phyloP scores from a whole-genome alignment of 2,329 filamentous ascomycete species.

The Fusarium vanettenii region DNA sequence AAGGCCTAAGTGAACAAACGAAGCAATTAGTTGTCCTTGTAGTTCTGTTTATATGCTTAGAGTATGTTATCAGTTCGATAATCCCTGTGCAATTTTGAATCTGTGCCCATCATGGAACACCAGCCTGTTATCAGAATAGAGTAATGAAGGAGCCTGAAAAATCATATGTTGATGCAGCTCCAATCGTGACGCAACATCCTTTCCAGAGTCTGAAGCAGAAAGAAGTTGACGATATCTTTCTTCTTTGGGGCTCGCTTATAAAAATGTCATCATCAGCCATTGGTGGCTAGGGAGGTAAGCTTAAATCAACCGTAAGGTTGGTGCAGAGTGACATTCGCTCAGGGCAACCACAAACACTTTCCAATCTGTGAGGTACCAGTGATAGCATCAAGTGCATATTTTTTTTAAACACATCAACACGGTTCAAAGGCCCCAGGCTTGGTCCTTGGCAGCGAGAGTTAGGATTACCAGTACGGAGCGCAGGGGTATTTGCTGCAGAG shows the following conservation, averaged over 20 bases:
- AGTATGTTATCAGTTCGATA: neutral
- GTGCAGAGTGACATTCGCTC: neutral
- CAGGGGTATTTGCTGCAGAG: neutral
- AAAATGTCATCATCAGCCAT: neutral
- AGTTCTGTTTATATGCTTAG: neutral
- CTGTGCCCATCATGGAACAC: neutral
- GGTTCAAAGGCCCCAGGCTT: neutral
- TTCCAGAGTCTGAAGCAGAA: neutral
- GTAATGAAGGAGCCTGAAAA: neutral
- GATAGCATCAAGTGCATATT: neutral
- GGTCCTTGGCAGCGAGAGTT: neutral
- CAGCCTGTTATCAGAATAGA: neutral
- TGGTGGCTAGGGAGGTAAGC: neutral
- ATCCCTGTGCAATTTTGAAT: neutral
- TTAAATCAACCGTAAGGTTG: neutral
- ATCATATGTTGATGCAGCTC: fast-evolving
- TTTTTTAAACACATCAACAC: neutral
- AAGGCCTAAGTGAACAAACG: slow-evolving; percentile 8
- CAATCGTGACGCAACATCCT: neutral
- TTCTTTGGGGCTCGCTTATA: neutral
- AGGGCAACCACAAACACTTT: neutral
- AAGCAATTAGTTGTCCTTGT: neutral
- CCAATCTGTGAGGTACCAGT: neutral
- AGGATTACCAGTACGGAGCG: neutral
- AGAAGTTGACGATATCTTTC: neutral